Evolutionary conservation across 163 green algal genomes (phyloP).

Genomic region (Dunaliella salina): DNA sequence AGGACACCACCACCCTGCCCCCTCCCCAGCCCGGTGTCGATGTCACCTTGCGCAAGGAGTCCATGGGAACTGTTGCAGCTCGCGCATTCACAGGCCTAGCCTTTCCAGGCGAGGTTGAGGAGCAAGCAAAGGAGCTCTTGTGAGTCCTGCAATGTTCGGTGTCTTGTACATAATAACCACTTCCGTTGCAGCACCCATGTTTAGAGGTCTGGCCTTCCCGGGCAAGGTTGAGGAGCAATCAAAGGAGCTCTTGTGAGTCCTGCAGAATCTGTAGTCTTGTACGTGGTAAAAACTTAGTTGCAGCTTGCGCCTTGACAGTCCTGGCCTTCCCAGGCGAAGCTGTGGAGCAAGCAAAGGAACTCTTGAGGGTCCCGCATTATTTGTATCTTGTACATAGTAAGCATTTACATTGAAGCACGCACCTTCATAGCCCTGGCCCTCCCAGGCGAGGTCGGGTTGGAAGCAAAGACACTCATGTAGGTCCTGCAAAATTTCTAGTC

Average conservation of each 20-base stretch:
- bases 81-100: slow-evolving; percentile 31
- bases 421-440: slow-evolving; percentile 28
- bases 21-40: not conserved
- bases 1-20: slow-evolving; percentile 1
- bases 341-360: no score
- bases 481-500: no score
- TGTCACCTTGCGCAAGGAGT: slow-evolving; percentile 24
- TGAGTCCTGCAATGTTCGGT: not conserved
- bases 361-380: slow-evolving; percentile 17
- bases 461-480: slow-evolving; percentile 19
- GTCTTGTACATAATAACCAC: no score
- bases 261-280: no score
- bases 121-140: slow-evolving; percentile 19
- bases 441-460: not conserved
- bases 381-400: no score
- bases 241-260: slow-evolving; percentile 18
- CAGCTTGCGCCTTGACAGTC: no score
- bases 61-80: slow-evolving; percentile 31
- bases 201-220: no score
- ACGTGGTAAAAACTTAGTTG: no score
- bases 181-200: no score
- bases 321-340: no score
- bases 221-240: not conserved
- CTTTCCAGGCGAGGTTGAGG: not conserved
- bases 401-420: slow-evolving; percentile 25